These are phyloP conservation scores for Nitzschia sp. DNA, from an alignment of 108 stramenopile genomes.

Conservation along the genomic window DNA sequence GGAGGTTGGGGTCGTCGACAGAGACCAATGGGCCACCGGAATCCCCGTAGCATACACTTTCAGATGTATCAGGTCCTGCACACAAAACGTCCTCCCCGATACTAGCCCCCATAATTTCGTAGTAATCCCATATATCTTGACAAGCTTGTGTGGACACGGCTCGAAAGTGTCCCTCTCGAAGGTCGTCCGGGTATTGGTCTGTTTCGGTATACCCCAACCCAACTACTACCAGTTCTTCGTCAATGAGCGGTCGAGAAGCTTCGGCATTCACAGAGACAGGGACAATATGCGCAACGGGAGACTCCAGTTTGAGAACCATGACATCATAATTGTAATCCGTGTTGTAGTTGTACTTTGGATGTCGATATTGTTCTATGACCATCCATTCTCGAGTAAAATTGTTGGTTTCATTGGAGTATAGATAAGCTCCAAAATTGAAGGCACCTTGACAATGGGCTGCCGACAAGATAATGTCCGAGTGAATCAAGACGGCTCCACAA, in stretches of 20 bases:
- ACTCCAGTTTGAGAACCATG: constrained; percentile 22
- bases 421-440: constrained; percentile 25
- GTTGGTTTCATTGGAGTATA: constrained; percentile 1
- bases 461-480: constrained; percentile 35
- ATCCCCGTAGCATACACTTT: constrained; percentile 25
- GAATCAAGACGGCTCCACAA: constrained; percentile 41
- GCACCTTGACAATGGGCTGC: constrained; percentile 43
- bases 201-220: constrained; percentile 20
- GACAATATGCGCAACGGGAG: constrained; percentile 19
- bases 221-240: not conserved
- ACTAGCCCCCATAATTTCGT: not conserved
- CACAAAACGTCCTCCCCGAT: constrained; percentile 20
- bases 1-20: not conserved
- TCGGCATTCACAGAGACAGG: constrained; percentile 22
- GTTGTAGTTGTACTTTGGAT: constrained; percentile 23
- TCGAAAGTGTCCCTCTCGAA: constrained; percentile 14
- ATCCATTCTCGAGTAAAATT: not conserved
- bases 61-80: constrained; percentile 4
- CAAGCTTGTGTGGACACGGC: not conserved
- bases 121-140: not conserved
- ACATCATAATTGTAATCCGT: constrained; percentile 24
- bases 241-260: constrained; percentile 5
- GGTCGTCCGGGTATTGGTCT: not conserved
- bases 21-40: constrained; percentile 22
- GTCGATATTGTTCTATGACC: constrained; percentile 17